A percentile compares a stretch with the other conserved stretches of the same genome.
Evolutionary conservation across 1,284 basidiomycete genomes (phyloP).

Genomic region (Ceraceosorus bombacis): DNA sequence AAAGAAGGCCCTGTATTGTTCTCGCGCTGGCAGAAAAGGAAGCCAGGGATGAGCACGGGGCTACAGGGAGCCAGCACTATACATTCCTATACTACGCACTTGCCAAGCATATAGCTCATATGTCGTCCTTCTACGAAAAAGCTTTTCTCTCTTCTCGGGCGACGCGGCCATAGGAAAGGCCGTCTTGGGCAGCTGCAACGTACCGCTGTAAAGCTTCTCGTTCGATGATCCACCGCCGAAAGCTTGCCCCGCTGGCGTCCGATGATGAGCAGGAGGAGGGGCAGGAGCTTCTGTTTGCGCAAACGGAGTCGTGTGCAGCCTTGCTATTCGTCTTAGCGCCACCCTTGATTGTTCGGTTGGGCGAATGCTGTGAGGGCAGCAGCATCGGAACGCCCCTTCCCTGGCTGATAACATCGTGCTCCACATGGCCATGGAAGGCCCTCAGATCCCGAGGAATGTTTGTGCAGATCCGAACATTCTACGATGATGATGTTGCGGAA

Average conservation of each 20-base stretch:
- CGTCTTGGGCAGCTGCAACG: conserved; percentile 76
- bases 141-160: conserved; percentile 59
- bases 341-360: too few species aligned
- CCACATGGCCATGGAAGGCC: too few species aligned
- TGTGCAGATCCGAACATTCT: too few species aligned
- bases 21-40: conserved; percentile 54
- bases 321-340: too few species aligned
- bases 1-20: conserved; percentile 64
- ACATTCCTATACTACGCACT: conserved; percentile 48
- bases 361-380: too few species aligned
- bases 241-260: neutral
- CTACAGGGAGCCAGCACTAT: conserved; percentile 3
- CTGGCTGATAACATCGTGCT: too few species aligned
- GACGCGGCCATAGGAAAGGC: conserved; percentile 69
- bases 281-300: neutral
- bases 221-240: neutral
- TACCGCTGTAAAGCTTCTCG: conserved; percentile 37
- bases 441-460: too few species aligned
- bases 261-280: neutral
- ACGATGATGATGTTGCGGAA: too few species aligned
- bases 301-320: too few species aligned
- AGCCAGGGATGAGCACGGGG: neutral
- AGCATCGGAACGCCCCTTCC: too few species aligned
- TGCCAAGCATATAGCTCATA: conserved; percentile 78
- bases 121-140: conserved; percentile 63